Base-by-base conservation (phyloP, 306 rosid species). In the Trichosanthes cucumerina region DNA sequence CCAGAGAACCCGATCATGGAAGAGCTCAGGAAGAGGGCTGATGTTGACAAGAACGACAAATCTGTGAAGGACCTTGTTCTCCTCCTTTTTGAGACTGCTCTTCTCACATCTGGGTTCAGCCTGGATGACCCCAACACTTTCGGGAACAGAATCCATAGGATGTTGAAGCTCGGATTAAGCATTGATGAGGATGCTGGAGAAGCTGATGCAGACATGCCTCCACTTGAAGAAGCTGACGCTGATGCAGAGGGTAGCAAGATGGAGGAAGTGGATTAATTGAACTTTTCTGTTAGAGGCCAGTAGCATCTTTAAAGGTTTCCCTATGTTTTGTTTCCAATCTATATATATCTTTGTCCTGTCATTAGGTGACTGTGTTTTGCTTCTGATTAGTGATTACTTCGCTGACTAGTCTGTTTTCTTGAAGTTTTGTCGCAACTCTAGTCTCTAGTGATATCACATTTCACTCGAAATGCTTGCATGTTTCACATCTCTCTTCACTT, bases 91-190 rank as follows among this genome's bases (percentile, higher is more conserved):
- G 97, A 92, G 93, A 94, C 98, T 7, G 82, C 98, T 2, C 96
- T 93, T 2, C 90, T 93, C 14, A 93, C 98, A 1, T 92, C 98
- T 15, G 98, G 97, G 1, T 93, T 93, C 94, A 91, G 97, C 88
- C 97, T 93, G 5, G 98, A 93, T 9, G 98, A 93, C 0, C 98
- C 98, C 24, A 93, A 93, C 93, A 93, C 98, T 43, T 93, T 93
- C 1, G 98, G 98, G 0, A 93, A 92, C 93, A 90, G 97, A 39
- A 93, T 93, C 79, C 98, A 93, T 88, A 87, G 98, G 85, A 93
- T 93, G 98, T 66, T 93, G 60, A 93, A 93, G 85, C 96, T 93
- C 0, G 98, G 98, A 7, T 70, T 93, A 77, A 92, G 96, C 89
- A 93, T 93, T n/a, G 98, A 93, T 5, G 98, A 93, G 46, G 98